phyloP scores from a whole-genome alignment of 2,329 filamentous ascomycete genomes.

The Tolypocladium endophyticum region DNA sequence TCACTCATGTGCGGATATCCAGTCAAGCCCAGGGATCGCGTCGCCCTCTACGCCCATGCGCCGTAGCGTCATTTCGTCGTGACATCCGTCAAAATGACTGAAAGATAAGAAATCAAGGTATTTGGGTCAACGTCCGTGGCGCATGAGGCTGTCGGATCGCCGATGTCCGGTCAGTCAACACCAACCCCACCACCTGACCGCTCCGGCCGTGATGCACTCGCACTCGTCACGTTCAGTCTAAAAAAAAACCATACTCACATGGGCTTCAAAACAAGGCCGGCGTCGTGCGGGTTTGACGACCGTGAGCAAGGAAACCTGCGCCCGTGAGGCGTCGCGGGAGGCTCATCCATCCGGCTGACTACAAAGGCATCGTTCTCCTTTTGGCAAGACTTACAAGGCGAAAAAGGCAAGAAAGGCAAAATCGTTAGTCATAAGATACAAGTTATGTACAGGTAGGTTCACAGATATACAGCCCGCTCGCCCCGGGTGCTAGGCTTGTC shows the following conservation, averaged over 20 bases:
- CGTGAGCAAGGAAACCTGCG: background rate
- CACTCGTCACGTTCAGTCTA: background rate
- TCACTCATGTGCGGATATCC: no score
- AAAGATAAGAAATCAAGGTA: background rate
- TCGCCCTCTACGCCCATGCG: no score
- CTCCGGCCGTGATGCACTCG: background rate
- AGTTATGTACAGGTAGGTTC: slow-evolving; percentile 24
- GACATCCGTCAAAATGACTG: background rate
- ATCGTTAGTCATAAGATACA: slow-evolving; percentile 21
- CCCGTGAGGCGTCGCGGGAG: background rate
- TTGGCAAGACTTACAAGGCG: background rate
- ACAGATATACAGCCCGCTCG: slow-evolving; percentile 29
- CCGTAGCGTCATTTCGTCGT: no score
- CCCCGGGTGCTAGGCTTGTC: slow-evolving; percentile 25
- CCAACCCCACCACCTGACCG: background rate
- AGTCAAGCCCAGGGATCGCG: no score
- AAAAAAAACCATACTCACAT: background rate
- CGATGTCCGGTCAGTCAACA: background rate
- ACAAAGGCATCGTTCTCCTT: background rate
- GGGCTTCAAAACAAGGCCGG: background rate
- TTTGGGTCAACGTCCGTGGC: background rate
- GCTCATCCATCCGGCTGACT: background rate
- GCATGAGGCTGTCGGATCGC: background rate
- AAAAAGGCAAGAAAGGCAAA: background rate
- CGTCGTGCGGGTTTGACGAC: background rate